phyloP scores from a whole-genome alignment of 352 stramenopile genomes.

The Plasmopara muralis region DNA sequence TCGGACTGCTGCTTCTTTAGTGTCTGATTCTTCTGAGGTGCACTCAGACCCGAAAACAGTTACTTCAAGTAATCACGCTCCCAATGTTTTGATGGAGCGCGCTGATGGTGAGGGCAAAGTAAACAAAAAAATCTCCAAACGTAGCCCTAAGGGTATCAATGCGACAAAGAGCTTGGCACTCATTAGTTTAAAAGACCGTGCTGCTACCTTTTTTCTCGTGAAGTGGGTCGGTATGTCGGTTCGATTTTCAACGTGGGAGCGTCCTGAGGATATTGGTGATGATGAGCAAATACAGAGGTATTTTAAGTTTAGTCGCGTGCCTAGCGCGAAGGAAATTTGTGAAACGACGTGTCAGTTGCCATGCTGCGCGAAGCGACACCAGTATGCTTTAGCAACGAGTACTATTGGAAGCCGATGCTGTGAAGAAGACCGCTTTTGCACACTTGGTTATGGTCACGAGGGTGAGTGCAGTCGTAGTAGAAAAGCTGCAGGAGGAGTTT shows the following conservation, averaged over 20 bases:
- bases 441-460: slow-evolving; percentile 60
- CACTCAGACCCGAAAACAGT: slow-evolving; percentile 3
- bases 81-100: slow-evolving; percentile 44
- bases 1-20: slow-evolving; percentile 3
- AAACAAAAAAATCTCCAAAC: slow-evolving; percentile 44
- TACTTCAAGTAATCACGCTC: slow-evolving; percentile 19
- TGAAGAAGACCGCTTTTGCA: slow-evolving; percentile 80
- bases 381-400: slow-evolving; percentile 42
- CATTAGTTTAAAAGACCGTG: slow-evolving; percentile 27
- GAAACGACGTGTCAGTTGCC: slow-evolving; percentile 81
- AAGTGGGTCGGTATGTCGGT: slow-evolving; percentile 85
- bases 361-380: slow-evolving; percentile 76
- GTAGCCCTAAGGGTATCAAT: slow-evolving; percentile 19
- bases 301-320: slow-evolving; percentile 83
- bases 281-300: slow-evolving; percentile 86
- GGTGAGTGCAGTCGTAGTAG: slow-evolving; percentile 77
- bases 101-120: slow-evolving; percentile 67
- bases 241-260: slow-evolving; percentile 84
- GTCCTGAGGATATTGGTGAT: slow-evolving; percentile 82
- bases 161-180: slow-evolving; percentile 19
- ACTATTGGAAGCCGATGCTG: slow-evolving; percentile 46
- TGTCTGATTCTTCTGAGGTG: slow-evolving; percentile 2
- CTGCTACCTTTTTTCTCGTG: slow-evolving; percentile 80
- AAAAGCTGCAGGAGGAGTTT: slow-evolving; percentile 53
- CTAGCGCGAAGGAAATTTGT: slow-evolving; percentile 73